These are phyloP conservation scores for Eleusine coracana DNA, from an alignment of 176 grass and related monocot species.

Conservation along the genomic window DNA sequence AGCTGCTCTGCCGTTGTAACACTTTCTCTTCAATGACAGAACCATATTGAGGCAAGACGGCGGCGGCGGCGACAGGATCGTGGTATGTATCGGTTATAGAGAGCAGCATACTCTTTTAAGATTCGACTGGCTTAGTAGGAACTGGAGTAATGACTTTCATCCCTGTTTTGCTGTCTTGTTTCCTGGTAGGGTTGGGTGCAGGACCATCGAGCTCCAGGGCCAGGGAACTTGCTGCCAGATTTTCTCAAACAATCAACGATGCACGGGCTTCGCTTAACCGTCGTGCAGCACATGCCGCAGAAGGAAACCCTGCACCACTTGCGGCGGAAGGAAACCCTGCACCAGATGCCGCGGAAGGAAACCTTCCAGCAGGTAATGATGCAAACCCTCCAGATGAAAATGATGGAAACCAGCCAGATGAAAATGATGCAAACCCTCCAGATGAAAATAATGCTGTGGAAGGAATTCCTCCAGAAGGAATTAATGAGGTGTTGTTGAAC, in stretches of 20 bases:
- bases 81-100: slow-evolving; percentile 31
- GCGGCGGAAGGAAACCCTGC: slow-evolving; percentile 29
- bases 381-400: neutral
- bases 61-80: neutral
- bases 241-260: slow-evolving; percentile 29
- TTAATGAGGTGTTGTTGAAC: slow-evolving; percentile 13
- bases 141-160: neutral
- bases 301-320: slow-evolving; percentile 30
- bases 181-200: slow-evolving; percentile 12
- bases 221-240: slow-evolving; percentile 30
- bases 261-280: slow-evolving; percentile 23
- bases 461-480: slow-evolving; percentile 16
- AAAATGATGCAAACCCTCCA: no score
- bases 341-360: slow-evolving; percentile 34
- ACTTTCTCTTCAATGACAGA: slow-evolving; percentile 39
- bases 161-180: neutral
- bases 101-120: neutral
- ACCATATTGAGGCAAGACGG: slow-evolving; percentile 64
- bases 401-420: neutral
- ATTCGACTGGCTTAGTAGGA: neutral
- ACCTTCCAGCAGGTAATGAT: neutral
- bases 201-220: slow-evolving; percentile 36
- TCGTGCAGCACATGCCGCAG: slow-evolving; percentile 25
- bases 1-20: slow-evolving; percentile 40
- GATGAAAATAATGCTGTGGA: neutral